Evolutionary conservation across 352 stramenopile genomes (phyloP).

Genomic region (Globisporangium camurandrum): DNA sequence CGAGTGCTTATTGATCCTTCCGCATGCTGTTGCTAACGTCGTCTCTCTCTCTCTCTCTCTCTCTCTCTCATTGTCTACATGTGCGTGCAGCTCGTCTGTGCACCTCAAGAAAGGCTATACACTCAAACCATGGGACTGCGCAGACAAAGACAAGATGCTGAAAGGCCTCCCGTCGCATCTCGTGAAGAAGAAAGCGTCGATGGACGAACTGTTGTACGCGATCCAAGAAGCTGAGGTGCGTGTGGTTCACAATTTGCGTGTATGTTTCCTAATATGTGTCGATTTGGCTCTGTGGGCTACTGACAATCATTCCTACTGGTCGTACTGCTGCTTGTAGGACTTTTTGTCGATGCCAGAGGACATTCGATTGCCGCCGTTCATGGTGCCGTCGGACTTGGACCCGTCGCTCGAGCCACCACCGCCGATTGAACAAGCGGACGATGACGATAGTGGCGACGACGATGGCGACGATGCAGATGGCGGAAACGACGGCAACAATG

Average conservation of each 20-base stretch:
- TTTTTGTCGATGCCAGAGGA: constrained; percentile 69
- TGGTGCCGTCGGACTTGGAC: constrained; percentile 81
- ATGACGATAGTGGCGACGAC: constrained; percentile 22
- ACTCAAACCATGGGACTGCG: constrained; percentile 64
- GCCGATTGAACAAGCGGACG: constrained; percentile 18
- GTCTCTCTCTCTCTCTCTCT: constrained; percentile 1
- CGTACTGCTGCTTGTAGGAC: too few relatives aligned
- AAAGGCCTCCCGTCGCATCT: constrained; percentile 64
- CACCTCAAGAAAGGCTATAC: constrained; percentile 59
- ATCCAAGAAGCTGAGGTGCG: constrained; percentile 54
- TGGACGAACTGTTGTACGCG: constrained; percentile 38
- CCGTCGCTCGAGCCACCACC: constrained; percentile 60
- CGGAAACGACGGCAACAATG: constrained; percentile 10
- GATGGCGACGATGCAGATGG: constrained; percentile 15
- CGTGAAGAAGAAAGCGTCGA: constrained; percentile 51
- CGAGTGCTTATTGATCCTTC: not conserved
- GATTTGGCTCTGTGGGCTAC: not conserved
- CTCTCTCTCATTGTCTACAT: constrained; percentile 3
- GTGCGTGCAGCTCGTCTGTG: constrained; percentile 32
- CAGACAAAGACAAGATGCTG: constrained; percentile 54
- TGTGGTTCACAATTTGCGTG: not conserved
- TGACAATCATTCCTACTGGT: too few relatives aligned
- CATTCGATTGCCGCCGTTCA: constrained; percentile 59
- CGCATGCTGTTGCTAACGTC: not conserved
- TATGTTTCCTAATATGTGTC: not conserved